Conservation (phyloP, 208 protist genomes). For the Tetramitus jugosus region DNA sequence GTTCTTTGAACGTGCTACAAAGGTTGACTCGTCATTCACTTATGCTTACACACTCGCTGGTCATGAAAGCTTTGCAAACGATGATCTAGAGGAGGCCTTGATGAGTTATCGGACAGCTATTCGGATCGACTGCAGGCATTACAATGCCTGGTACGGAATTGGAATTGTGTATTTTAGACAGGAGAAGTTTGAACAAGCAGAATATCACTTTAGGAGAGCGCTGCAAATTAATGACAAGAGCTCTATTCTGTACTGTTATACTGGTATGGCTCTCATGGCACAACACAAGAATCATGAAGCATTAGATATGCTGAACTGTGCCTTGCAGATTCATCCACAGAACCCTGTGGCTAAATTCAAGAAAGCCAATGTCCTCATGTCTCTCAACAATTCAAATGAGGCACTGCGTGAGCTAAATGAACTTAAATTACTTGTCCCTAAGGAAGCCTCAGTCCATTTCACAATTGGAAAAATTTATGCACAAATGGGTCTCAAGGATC, state of each 20-base stretch:
- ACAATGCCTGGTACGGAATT: slow-evolving; percentile 91
- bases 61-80: slow-evolving; percentile 83
- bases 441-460: slow-evolving; percentile 74
- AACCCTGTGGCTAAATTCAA: slow-evolving; percentile 76
- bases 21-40: slow-evolving; percentile 64
- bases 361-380: slow-evolving; percentile 68
- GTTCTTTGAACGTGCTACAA: slow-evolving; percentile 81
- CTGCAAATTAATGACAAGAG: slow-evolving; percentile 68
- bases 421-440: slow-evolving; percentile 59
- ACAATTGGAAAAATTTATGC: slow-evolving; percentile 66
- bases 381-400: slow-evolving; percentile 52
- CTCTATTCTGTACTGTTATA: slow-evolving; percentile 60
- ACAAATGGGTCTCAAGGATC: slow-evolving; percentile 40
- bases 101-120: slow-evolving; percentile 75
- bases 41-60: slow-evolving; percentile 85
- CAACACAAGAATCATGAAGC: slow-evolving; percentile 51
- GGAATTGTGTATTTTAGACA: slow-evolving; percentile 78
- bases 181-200: slow-evolving; percentile 72
- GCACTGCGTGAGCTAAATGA: slow-evolving; percentile 60
- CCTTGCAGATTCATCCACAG: slow-evolving; percentile 57
- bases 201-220: slow-evolving; percentile 74
- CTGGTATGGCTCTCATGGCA: slow-evolving; percentile 48
- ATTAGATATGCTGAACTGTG: slow-evolving; percentile 56
- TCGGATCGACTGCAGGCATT: slow-evolving; percentile 71
- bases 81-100: slow-evolving; percentile 78